These are phyloP conservation scores for Eucalyptus marginata DNA, from an alignment of 345 rosid genomes.

Conservation along the genomic window DNA sequence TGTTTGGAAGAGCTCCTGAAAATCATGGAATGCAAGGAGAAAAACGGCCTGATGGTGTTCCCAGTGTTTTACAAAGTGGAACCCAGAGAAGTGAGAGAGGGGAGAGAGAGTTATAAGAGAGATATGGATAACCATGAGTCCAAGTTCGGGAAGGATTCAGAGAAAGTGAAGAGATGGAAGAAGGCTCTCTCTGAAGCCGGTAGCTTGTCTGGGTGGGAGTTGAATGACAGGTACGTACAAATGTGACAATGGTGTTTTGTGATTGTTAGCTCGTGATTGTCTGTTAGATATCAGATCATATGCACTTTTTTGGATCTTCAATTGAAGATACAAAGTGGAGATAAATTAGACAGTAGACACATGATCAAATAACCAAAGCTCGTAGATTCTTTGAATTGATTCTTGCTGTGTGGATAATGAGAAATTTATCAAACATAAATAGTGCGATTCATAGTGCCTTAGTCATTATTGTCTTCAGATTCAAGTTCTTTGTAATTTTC, in stretches of 20 bases:
- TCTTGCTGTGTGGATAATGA: background rate
- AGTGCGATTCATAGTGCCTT: rapidly evolving
- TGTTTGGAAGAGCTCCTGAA: background rate
- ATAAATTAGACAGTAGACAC: background rate
- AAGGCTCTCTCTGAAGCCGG: too few species aligned
- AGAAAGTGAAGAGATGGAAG: too few species aligned
- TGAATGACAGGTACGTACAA: too few species aligned
- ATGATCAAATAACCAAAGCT: background rate
- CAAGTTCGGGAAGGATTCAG: too few species aligned
- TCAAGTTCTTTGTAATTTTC: background rate
- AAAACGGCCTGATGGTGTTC: background rate
- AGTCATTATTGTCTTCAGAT: background rate
- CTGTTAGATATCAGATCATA: background rate
- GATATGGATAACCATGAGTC: too few species aligned
- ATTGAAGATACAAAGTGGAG: background rate
- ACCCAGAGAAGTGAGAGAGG: too few species aligned
- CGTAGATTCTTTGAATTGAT: background rate
- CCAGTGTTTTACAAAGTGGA: too few species aligned
- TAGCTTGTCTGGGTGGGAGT: too few species aligned
- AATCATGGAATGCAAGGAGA: background rate
- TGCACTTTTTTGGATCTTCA: too few species aligned
- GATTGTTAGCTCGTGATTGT: background rate
- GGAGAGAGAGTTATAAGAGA: too few species aligned
- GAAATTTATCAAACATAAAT: background rate
- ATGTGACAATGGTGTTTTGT: rapidly evolving